Evolutionary conservation across 371 early-diverging fungal genomes (phyloP).

Genomic region (Catenaria anguillulae): DNA sequence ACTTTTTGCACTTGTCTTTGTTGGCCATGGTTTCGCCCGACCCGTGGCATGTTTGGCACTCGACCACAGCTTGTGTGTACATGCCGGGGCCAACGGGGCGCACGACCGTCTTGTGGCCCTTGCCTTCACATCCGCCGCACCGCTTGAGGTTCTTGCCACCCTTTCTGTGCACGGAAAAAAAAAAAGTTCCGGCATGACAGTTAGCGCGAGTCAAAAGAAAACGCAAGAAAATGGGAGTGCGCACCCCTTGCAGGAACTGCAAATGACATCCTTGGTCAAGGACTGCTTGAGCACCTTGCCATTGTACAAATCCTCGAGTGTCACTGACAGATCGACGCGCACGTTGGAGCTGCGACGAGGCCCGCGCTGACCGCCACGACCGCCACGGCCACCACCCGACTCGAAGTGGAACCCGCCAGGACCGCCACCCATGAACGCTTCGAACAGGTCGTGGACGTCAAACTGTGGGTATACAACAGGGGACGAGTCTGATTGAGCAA

Average conservation of each 20-base stretch:
- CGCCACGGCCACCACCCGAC: slow-evolving; percentile 21
- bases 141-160: slow-evolving; percentile 34
- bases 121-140: slow-evolving; percentile 30
- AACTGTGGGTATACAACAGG: not conserved
- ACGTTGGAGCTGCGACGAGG: slow-evolving; percentile 37
- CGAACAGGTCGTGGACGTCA: slow-evolving; percentile 66
- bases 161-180: slow-evolving; percentile 46
- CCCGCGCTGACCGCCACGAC: slow-evolving; percentile 17
- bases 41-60: not conserved
- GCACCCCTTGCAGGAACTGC: slow-evolving; percentile 5
- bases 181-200: not conserved
- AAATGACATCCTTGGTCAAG: slow-evolving; percentile 15
- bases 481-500: not conserved
- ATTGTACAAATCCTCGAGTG: slow-evolving; percentile 71
- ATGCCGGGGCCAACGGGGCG: slow-evolving; percentile 47
- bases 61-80: slow-evolving; percentile 10
- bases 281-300: slow-evolving; percentile 74
- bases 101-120: slow-evolving; percentile 33
- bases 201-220: not conserved
- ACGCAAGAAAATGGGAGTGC: not conserved
- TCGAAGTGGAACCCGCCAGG: slow-evolving; percentile 8
- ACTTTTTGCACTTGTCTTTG: slow-evolving; percentile 74
- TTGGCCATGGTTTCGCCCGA: slow-evolving; percentile 34
- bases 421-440: slow-evolving; percentile 35
- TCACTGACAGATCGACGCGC: slow-evolving; percentile 55